Base-by-base conservation (phyloP, 768 basidiomycete genomes). In the Xanthoconium stramineum region DNA sequence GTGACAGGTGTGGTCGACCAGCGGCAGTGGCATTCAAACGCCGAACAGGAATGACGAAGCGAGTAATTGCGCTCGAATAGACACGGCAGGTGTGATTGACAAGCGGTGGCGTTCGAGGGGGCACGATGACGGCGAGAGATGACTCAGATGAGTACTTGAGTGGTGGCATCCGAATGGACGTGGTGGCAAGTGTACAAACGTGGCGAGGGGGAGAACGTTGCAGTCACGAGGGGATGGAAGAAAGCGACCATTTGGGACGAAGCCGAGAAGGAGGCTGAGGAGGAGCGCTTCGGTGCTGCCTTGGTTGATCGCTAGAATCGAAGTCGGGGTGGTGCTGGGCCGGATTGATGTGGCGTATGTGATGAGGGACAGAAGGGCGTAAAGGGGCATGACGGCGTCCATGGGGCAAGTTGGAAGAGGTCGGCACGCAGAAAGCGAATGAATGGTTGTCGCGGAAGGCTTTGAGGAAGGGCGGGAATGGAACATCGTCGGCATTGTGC, bases 201-300 rank as follows among this genome's bases (percentile, higher is more conserved):
- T 24, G 24, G 24, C 24, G 71, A n/a, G 78, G 33, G 10, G 83
- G 83, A 57, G 79, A 83, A 29, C 73, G 78, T 67, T 11, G 78
- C 79, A 14, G 81, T 83, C 43, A 82, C 65, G 44, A 58, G 58
- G 0, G 78, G 73, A 49, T 78, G 77, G 30, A 69, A 61, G 29
- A 80, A 54, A 45, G 72, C 33, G 55, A 83, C 47, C 74, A 84
- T 77, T 81, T n/a, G 82, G 74, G 19, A 71, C 61, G 14, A 70
- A 76, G 12, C 82, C 82, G 11, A 74, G 61, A 35, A 79, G 24
- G 33, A 82, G 30, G 1, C 76, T 78, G 60, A 83, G 83, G n/a
- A 80, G 58, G 30, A 81, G 70, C 17, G 80, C 82, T 64, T 83
- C 78, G 6, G 77, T 81, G 40, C 81, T 76, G 13, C 69, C 76